Evolutionary conservation across 1,139 yeast species (phyloP).

Genomic region (Sugiyamaella japonica): DNA sequence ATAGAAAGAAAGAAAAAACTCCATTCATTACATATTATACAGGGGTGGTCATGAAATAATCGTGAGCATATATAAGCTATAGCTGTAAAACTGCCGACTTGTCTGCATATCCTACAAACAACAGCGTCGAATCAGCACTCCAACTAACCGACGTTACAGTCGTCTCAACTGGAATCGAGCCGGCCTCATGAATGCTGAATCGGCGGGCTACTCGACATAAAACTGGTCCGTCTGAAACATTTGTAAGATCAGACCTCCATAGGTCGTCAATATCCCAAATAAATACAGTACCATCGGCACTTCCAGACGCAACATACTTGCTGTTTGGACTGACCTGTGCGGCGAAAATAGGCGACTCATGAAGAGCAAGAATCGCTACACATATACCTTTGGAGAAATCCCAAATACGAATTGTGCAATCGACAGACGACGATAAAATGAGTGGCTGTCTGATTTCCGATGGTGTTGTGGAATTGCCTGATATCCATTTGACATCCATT

Average conservation of each 20-base stretch:
- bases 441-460: conserved; percentile 19
- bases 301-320: conserved; percentile 58
- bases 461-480: conserved; percentile 23
- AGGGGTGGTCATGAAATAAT: conserved; percentile 8
- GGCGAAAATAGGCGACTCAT: conserved; percentile 55
- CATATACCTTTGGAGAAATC: conserved; percentile 49
- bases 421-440: conserved; percentile 58
- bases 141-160: conserved; percentile 31
- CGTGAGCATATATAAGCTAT: neutral
- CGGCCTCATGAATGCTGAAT: conserved; percentile 3
- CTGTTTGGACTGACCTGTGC: conserved; percentile 55
- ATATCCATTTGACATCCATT: conserved; percentile 36
- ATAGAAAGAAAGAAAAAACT: neutral
- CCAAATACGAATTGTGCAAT: conserved; percentile 73
- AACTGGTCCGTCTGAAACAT: neutral
- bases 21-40: conserved; percentile 4
- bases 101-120: conserved; percentile 31
- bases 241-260: neutral
- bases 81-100: conserved; percentile 12
- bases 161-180: conserved; percentile 11
- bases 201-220: conserved; percentile 6
- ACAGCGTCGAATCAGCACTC: conserved; percentile 29
- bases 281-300: conserved; percentile 56
- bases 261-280: conserved; percentile 50
- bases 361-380: conserved; percentile 43